phyloP scores from a whole-genome alignment of 2,329 filamentous ascomycete genomes.

The Colletotrichum spinosum region DNA sequence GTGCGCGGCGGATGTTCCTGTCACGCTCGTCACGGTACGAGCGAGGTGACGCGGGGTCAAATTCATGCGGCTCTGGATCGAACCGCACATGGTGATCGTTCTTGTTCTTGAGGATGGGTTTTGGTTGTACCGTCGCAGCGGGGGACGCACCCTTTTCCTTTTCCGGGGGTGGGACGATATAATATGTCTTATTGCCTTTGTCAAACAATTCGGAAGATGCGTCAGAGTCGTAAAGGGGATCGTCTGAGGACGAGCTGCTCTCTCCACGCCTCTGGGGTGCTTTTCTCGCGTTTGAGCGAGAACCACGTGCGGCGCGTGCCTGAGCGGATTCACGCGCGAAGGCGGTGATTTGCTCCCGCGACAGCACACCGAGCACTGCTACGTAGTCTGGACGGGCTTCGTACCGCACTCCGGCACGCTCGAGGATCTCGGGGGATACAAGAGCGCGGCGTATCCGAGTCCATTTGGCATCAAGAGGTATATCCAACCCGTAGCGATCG shows the following conservation, averaged over 20 bases:
- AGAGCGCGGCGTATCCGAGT: conserved; percentile 67
- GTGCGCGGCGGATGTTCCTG: conserved; percentile 41
- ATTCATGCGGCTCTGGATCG: conserved; percentile 59
- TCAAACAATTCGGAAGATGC: conserved; percentile 41
- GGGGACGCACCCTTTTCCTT: conserved; percentile 45
- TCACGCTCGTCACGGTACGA: conserved; percentile 47
- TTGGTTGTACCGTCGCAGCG: conserved; percentile 56
- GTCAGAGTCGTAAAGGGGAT: conserved; percentile 45
- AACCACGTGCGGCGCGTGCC: conserved; percentile 54
- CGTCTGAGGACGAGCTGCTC: conserved; percentile 39
- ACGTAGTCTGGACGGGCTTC: conserved; percentile 71
- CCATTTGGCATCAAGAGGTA: conserved; percentile 69
- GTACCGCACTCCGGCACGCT: conserved; percentile 66
- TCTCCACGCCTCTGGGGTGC: conserved; percentile 25
- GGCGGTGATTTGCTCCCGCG: conserved; percentile 62
- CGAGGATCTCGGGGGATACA: conserved; percentile 69
- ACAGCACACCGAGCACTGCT: conserved; percentile 67
- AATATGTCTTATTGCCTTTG: conserved; percentile 49
- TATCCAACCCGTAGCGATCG: conserved; percentile 67
- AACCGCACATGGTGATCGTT: conserved; percentile 69
- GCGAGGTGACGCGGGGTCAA: conserved; percentile 47
- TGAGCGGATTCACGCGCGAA: conserved; percentile 63
- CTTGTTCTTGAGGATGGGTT: conserved; percentile 72
- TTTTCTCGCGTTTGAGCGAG: conserved; percentile 27
- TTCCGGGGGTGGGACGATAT: conserved; percentile 52